Conservation (phyloP, 768 basidiomycete genomes). For the Suillus ampliporus region DNA sequence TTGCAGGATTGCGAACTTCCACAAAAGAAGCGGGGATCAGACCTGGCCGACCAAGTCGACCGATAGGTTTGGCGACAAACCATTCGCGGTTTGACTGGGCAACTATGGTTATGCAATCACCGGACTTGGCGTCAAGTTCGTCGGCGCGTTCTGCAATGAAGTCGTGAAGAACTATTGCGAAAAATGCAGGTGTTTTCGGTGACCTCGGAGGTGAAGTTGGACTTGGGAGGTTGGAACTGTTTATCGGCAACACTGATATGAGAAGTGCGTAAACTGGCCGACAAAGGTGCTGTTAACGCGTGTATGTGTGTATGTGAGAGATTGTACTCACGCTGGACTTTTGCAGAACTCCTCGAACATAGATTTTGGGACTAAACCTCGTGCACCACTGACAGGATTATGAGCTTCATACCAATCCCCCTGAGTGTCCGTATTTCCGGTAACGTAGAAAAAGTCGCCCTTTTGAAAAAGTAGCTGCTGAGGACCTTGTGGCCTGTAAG, state of each 20-base stretch:
- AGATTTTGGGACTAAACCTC: conserved; percentile 86
- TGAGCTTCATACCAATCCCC: conserved; percentile 90
- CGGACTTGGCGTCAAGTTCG: conserved; percentile 93
- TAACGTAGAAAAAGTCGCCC: conserved; percentile 98
- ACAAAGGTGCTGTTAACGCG: conserved; percentile 8
- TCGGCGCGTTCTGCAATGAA: conserved; percentile 95
- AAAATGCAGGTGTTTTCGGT: conserved; percentile 70
- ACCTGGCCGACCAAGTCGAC: conserved; percentile 91
- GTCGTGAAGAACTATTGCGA: conserved; percentile 95
- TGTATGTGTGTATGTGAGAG: conserved; percentile 8
- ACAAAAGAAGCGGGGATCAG: conserved; percentile 98
- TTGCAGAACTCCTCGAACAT: conserved; percentile 94
- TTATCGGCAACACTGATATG: conserved; percentile 27
- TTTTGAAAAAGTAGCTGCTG: conserved; percentile 89
- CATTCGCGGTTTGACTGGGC: conserved; percentile 99
- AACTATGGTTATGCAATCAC: conserved; percentile 94
- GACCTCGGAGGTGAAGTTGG: conserved; percentile 40
- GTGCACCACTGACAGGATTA: conserved; percentile 89
- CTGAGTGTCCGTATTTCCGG: conserved; percentile 66
- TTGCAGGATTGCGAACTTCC: conserved; percentile 91
- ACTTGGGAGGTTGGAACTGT: conserved; percentile 29
- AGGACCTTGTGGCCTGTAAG: conserved; percentile 72
- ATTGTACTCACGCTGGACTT: conserved; percentile 59
- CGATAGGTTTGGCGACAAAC: conserved; percentile 99
- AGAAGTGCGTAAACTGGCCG: conserved; percentile 49